These are phyloP conservation scores for Yueomyces sinensis DNA, from an alignment of 805 yeast species.

Conservation along the genomic window DNA sequence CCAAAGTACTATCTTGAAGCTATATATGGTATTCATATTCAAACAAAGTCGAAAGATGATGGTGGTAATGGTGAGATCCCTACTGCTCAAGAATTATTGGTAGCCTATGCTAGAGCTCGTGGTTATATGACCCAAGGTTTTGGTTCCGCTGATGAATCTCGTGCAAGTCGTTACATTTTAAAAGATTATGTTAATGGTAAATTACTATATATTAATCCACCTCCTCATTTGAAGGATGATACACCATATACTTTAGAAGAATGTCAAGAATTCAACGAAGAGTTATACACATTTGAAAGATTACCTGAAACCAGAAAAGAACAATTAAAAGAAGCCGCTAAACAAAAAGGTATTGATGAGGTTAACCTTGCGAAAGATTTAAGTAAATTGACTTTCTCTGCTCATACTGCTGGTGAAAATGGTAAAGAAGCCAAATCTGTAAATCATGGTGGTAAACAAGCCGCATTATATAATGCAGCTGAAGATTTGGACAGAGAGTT, in stretches of 20 bases:
- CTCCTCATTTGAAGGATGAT: conserved; percentile 57
- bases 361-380: conserved; percentile 62
- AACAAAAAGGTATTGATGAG: conserved; percentile 39
- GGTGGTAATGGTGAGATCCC: conserved; percentile 78
- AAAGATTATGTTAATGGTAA: conserved; percentile 95
- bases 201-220: conserved; percentile 73
- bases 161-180: conserved; percentile 84
- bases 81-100: conserved; percentile 76
- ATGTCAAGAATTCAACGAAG: conserved; percentile 54
- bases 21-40: conserved; percentile 82
- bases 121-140: conserved; percentile 97
- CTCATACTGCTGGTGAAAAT: conserved; percentile 48
- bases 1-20: conserved; percentile 87
- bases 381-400: conserved; percentile 61
- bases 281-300: conserved; percentile 49
- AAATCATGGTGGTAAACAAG: conserved; percentile 72
- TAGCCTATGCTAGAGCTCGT: conserved; percentile 90
- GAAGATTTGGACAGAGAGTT: conserved; percentile 79
- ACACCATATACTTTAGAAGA: conserved; percentile 39
- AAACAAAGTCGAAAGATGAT: conserved; percentile 59
- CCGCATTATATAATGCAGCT: conserved; percentile 65
- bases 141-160: conserved; percentile 91
- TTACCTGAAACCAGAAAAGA: conserved; percentile 62
- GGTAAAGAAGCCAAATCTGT: conserved; percentile 34
- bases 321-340: conserved; percentile 56